Conservation (phyloP, 75 land plant species). For the Isoetes taiwanensis region DNA sequence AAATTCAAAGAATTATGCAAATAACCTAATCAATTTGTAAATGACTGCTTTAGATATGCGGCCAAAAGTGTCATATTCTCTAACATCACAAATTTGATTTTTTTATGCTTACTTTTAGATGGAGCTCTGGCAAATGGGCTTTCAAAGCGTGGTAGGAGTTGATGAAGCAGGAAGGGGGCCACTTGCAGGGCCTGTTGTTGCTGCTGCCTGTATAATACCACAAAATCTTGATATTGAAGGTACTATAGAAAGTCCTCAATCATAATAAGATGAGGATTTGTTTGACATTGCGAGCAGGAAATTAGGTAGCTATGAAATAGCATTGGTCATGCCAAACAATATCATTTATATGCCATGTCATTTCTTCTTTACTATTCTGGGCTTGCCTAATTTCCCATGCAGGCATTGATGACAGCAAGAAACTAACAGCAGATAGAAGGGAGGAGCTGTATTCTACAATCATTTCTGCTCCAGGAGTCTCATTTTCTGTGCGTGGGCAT, state of each 20-base stretch:
- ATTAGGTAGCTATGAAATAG: too few species aligned
- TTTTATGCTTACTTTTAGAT: constrained; percentile 1
- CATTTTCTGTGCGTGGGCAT: constrained; percentile 16
- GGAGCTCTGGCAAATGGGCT: constrained; percentile 24
- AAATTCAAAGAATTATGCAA: too few species aligned
- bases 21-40: too few species aligned
- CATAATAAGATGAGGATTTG: too few species aligned
- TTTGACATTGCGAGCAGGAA: too few species aligned
- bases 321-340: background rate
- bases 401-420: constrained; percentile 30
- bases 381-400: constrained; percentile 3
- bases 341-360: background rate
- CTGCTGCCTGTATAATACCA: constrained; percentile 27
- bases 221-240: constrained; percentile 14
- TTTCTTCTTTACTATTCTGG: too few species aligned
- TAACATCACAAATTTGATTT: too few species aligned
- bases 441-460: constrained; percentile 18
- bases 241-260: background rate
- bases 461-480: constrained; percentile 20
- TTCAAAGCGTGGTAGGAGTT: constrained; percentile 14
- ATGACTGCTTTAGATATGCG: too few species aligned
- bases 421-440: constrained; percentile 14
- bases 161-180: constrained; percentile 29
- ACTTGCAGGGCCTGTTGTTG: constrained; percentile 28
- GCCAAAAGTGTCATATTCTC: too few species aligned